phyloP scores from a whole-genome alignment of 2,329 filamentous ascomycete genomes.

The Hortaea sp. region DNA sequence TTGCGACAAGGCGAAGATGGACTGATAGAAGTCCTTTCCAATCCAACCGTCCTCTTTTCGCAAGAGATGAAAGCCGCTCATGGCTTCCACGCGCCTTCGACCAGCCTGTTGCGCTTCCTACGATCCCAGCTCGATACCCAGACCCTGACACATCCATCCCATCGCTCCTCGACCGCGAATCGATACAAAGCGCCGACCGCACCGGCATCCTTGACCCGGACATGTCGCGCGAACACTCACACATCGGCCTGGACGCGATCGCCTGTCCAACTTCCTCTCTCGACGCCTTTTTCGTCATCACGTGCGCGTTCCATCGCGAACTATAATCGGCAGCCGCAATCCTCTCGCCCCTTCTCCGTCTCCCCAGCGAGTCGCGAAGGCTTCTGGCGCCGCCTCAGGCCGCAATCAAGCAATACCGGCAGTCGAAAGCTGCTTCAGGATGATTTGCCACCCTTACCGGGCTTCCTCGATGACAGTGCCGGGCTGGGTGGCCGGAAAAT shows the following conservation, averaged over 20 bases:
- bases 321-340: background rate
- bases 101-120: slow-evolving; percentile 59
- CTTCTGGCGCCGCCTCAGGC: slow-evolving; percentile 19
- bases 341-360: slow-evolving; percentile 11
- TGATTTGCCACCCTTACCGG: slow-evolving; percentile 44
- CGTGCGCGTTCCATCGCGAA: background rate
- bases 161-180: background rate
- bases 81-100: slow-evolving; percentile 37
- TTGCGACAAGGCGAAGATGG: too few relatives aligned
- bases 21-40: too few relatives aligned
- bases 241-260: background rate
- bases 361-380: slow-evolving; percentile 10
- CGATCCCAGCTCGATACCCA: slow-evolving; percentile 55
- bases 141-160: background rate
- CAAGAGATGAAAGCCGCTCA: slow-evolving; percentile 15
- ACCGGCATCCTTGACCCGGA: slow-evolving; percentile 1
- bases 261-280: too few relatives aligned
- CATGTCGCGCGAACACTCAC: slow-evolving; percentile 5
- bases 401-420: slow-evolving; percentile 5
- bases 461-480: slow-evolving; percentile 50
- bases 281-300: too few relatives aligned
- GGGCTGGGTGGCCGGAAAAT: slow-evolving; percentile 55
- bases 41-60: too few relatives aligned
- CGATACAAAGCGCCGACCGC: background rate
- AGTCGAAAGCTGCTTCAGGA: slow-evolving; percentile 38